Conservation (phyloP, 2,329 filamentous ascomycete genomes). For the Apiospora arundinis region DNA sequence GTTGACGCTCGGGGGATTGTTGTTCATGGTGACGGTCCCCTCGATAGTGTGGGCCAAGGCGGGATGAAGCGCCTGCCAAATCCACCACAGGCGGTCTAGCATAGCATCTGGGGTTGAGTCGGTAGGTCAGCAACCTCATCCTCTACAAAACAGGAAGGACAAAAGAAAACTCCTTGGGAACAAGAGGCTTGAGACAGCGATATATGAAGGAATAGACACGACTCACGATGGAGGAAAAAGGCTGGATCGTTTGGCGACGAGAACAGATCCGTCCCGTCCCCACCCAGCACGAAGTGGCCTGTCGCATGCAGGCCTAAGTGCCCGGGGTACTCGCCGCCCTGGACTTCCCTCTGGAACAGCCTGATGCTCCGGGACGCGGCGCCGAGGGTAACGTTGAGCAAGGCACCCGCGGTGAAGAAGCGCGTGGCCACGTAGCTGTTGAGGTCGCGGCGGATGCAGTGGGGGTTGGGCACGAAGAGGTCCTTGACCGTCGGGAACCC, state of each 20-base stretch:
- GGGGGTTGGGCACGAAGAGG: slow-evolving; percentile 33
- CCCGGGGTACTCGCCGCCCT: slow-evolving; percentile 31
- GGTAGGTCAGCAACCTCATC: background rate
- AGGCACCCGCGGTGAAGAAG: slow-evolving; percentile 31
- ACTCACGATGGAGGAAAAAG: slow-evolving; percentile 37
- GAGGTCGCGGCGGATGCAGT: slow-evolving; percentile 42
- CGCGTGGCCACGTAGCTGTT: slow-evolving; percentile 30
- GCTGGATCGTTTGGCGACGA: slow-evolving; percentile 39
- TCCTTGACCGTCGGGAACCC: background rate
- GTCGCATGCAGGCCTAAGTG: slow-evolving; percentile 36
- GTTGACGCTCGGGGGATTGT: slow-evolving; percentile 35
- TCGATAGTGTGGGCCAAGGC: slow-evolving; percentile 28
- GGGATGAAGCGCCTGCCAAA: slow-evolving; percentile 30
- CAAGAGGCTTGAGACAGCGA: too few species aligned
- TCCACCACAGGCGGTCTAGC: slow-evolving; percentile 22
- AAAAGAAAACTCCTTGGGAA: too few species aligned
- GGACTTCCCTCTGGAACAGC: slow-evolving; percentile 37
- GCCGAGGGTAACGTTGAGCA: slow-evolving; percentile 23
- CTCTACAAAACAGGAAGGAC: too few species aligned
- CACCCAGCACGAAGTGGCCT: slow-evolving; percentile 37
- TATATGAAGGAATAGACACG: too few species aligned
- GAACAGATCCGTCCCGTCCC: slow-evolving; percentile 38
- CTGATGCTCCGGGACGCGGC: slow-evolving; percentile 32
- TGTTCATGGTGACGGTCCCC: slow-evolving; percentile 37
- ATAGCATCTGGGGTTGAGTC: background rate